Evolutionary conservation across 306 rosid species (phyloP), one percentile per base, ranked within the genome.

Genomic region (Hippophae rhamnoides): DNA sequence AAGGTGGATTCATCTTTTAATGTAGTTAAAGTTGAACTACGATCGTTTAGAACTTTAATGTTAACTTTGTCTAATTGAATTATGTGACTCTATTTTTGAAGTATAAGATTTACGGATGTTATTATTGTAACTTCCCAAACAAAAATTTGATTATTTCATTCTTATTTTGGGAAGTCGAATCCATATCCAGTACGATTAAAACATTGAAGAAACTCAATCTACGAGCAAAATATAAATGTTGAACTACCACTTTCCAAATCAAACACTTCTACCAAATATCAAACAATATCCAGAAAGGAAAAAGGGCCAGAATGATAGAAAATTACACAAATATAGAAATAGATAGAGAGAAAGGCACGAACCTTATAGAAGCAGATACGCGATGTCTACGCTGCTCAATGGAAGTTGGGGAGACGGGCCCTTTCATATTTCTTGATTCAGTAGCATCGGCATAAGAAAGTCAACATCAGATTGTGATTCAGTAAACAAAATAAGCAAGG

Each of bases 341-440:
- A 18, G 5, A 61, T 10, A 9, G 45, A 51, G 61, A 25, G 71
- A 47, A 52, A 54, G 51, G 48, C 31, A 55, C 71, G 45, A 14
- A 88, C 98, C 62, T 81, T 14, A 67, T 41, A 6, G 86, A 79
- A 73, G 86, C 63, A 10, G 89, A 81, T 48, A 76, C 73, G 23
- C 96, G 98, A 71, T 66, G 77, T 6, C 96, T 79, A 12, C 86
- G 96, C 81, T 92, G 96, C 81, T 92, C 98, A 8, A 78, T 64
- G 62, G 69, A 57, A 69, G 65, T 78, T 0, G 81, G 81, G 45
- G 87, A 73, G 25, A 31, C 38, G 38, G 79, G 66, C 61, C 70
- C 83, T 78, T 96, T 87, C 96, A 92, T 90, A 50, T 69, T 60
- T 52, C 63, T 69, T 3, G 43, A 46, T 27, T 69, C 63, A 58